Conservation (phyloP, 768 basidiomycete genomes). For the Galerina sulciceps region DNA sequence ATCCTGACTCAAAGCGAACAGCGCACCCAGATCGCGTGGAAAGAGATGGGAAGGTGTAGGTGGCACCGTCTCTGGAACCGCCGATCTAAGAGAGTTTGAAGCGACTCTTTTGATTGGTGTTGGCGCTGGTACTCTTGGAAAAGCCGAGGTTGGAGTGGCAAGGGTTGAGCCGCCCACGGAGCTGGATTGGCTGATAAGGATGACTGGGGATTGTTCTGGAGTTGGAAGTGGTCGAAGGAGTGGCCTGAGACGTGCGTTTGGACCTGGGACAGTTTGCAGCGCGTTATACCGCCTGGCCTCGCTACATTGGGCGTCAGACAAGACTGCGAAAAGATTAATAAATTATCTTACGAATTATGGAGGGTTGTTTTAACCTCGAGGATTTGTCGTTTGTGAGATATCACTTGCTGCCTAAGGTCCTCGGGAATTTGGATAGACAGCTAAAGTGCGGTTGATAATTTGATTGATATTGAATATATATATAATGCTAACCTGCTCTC, state of each 20-base stretch:
- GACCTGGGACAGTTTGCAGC: conserved; percentile 29
- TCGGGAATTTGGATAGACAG: conserved; percentile 46
- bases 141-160: conserved; percentile 31
- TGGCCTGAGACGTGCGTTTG: conserved; percentile 49
- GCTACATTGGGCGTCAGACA: conserved; percentile 23
- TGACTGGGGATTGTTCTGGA: conserved; percentile 48
- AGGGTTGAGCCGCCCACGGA: conserved; percentile 27
- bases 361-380: conserved; percentile 46
- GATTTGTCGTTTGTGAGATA: conserved; percentile 46
- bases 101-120: conserved; percentile 29
- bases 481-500: conserved; percentile 38
- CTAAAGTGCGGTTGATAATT: conserved; percentile 27
- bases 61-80: conserved; percentile 27
- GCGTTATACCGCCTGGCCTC: conserved; percentile 49
- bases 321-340: not conserved
- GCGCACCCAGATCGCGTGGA: conserved; percentile 47
- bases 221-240: conserved; percentile 55
- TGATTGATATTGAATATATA: not conserved
- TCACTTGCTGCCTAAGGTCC: conserved; percentile 41
- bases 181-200: conserved; percentile 27
- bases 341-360: conserved; percentile 48
- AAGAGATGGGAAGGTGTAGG: conserved; percentile 48
- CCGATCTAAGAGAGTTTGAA: conserved; percentile 22
- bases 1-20: conserved; percentile 48
- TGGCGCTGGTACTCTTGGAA: conserved; percentile 31